Percentiles rank a stretch among this genome's conserved stretches.
Evolutionary conservation across 1,139 yeast genomes (phyloP).

Genomic region (Geotrichum candidum): DNA sequence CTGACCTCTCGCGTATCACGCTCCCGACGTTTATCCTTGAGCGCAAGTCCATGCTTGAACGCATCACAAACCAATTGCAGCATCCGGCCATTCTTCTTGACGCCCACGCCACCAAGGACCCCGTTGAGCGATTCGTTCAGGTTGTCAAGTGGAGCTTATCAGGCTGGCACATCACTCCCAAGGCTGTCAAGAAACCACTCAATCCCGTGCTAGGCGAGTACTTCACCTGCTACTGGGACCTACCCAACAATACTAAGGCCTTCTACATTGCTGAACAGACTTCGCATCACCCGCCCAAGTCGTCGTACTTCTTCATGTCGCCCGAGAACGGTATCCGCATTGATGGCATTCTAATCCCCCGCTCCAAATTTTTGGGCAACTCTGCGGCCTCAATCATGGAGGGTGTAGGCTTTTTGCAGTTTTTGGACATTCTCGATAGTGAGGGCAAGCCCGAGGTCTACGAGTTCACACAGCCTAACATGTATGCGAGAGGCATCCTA

Average conservation of each 20-base stretch:
- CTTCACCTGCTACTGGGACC: constrained; percentile 87
- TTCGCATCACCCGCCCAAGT: constrained; percentile 97
- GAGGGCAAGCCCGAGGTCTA: constrained; percentile 55
- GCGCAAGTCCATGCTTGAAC: constrained; percentile 91
- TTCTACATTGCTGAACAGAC: constrained; percentile 90
- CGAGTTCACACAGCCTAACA: constrained; percentile 84
- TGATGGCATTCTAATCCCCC: constrained; percentile 85
- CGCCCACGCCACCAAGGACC: constrained; percentile 56
- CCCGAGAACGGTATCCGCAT: constrained; percentile 78
- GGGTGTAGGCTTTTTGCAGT: constrained; percentile 69
- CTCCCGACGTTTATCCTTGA: constrained; percentile 92
- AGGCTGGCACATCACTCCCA: constrained; percentile 97
- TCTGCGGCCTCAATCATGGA: constrained; percentile 98
- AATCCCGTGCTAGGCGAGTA: constrained; percentile 92
- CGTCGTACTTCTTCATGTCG: constrained; percentile 81
- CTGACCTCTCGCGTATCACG: constrained; percentile 83
- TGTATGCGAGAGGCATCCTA: constrained; percentile 89
- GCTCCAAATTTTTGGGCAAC: constrained; percentile 83
- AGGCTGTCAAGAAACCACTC: constrained; percentile 93
- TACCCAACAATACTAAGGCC: constrained; percentile 63
- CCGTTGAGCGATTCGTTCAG: constrained; percentile 59
- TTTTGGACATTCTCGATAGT: constrained; percentile 49
- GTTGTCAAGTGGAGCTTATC: constrained; percentile 86
- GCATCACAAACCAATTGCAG: constrained; percentile 84
- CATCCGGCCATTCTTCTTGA: constrained; percentile 69